Evolutionary conservation across 768 basidiomycete species (phyloP), one percentile per base, ranked within the genome.

Genomic region (Tephrocybe sp.): DNA sequence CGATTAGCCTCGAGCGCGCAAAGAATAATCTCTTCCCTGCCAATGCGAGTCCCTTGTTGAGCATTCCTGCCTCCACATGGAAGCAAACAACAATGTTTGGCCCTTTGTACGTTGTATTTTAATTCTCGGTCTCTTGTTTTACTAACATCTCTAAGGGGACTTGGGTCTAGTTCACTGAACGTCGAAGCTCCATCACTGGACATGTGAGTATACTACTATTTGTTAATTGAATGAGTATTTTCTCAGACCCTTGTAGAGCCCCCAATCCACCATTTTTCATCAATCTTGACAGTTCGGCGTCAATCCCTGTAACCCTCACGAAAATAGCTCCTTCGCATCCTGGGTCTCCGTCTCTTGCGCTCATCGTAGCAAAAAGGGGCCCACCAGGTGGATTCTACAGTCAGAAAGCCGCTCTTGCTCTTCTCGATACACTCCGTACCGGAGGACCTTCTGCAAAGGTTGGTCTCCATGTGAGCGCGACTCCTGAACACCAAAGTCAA

Each of bases 61-160:
- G 57, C 48, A 44, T 45, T 48, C 44, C 62, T 48, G 41, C 53
- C n/a, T 20, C 67, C 3, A 59, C 62, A 7, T 82, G 78, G 68
- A 77, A 69, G 51, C 68, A 68, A 33, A 71, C 78, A n/a, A 85
- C 84, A 1, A 86, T 87, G 22, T 87, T 87, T 57, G 84, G 83
- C 17, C 80, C 82, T 46, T 62, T 85, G 85, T 49, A 48, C 51
- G 53, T 55, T 46, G 23, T 34, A 43, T 58, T 45, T 36, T 46
- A 30, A 34, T 30, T n/a, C 10, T 17, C 9, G 14, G 9, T 23
- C 42, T 26, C 20, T 38, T 12, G 4, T 9, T 47, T 11, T 23
- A 39, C 40, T 55, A 14, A 45, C 47, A 23, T 4, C 1, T 26
- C 17, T 31, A 26, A 77, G 75, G 46, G 70, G 69, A 8, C 55